phyloP scores from a whole-genome alignment of 305 asterid species.

The Fraxinus floribunda region DNA sequence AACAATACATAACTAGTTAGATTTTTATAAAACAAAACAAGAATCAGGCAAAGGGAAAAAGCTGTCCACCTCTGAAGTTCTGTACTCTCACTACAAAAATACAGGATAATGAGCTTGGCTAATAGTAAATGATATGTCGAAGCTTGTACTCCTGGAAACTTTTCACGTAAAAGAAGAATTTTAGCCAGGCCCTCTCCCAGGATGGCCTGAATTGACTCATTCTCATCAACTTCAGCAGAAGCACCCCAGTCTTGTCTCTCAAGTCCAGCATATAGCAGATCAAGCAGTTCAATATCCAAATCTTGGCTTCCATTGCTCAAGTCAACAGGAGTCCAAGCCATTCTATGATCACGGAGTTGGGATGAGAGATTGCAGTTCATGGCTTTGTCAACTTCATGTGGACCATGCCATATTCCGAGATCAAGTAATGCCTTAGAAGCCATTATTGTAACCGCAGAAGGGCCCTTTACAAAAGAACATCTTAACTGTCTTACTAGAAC shows the following conservation, averaged over 20 bases:
- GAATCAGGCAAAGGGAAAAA: conserved; percentile 20
- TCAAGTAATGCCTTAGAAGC: conserved; percentile 88
- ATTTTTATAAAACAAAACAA: conserved; percentile 8
- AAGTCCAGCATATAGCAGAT: conserved; percentile 64
- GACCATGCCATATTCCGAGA: conserved; percentile 93
- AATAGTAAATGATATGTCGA: conserved; percentile 57
- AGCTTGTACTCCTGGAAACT: conserved; percentile 49
- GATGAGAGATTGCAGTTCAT: conserved; percentile 55
- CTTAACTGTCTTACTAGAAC: conserved; percentile 69
- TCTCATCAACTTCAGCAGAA: conserved; percentile 54
- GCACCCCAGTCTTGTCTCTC: conserved; percentile 54
- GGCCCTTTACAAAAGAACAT: conserved; percentile 62
- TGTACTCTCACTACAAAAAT: conserved; percentile 54
- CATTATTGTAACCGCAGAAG: conserved; percentile 50
- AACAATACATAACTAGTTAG: conserved; percentile 23
- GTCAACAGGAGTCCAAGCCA: conserved; percentile 33
- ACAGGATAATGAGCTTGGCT: conserved; percentile 68
- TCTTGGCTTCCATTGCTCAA: conserved; percentile 52
- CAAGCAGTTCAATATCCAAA: conserved; percentile 60
- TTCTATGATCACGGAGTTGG: conserved; percentile 40
- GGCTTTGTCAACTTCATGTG: conserved; percentile 78
- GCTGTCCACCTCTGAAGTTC: conserved; percentile 57
- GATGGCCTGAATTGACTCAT: conserved; percentile 60
- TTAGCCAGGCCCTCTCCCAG: conserved; percentile 94
- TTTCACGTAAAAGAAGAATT: conserved; percentile 74